phyloP scores from a whole-genome alignment of 768 basidiomycete species.

The Gelatoporia subvermispora region DNA sequence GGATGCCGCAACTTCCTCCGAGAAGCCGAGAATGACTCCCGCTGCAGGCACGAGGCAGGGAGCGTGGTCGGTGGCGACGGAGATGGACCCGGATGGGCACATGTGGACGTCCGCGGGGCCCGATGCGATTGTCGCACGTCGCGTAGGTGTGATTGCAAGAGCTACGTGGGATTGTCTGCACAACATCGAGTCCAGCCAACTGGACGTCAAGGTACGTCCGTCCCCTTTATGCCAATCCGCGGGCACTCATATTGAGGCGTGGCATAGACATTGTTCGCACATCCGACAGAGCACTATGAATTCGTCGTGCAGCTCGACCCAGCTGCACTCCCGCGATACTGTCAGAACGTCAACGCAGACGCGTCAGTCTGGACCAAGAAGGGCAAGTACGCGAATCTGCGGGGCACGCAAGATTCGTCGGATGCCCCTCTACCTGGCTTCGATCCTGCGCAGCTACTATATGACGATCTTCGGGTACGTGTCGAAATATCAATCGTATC shows the following conservation, averaged over 20 bases:
- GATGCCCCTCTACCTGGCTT: constrained; percentile 56
- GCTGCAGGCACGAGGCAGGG: constrained; percentile 35
- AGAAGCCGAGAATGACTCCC: constrained; percentile 18
- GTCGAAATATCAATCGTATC: no score
- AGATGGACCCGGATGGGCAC: constrained; percentile 65
- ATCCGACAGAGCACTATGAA: constrained; percentile 83
- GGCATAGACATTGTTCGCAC: constrained; percentile 73
- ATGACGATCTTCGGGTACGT: constrained; percentile 68
- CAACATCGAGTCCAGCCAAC: constrained; percentile 41
- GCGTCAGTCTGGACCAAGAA: constrained; percentile 39
- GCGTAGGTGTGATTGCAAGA: constrained; percentile 67
- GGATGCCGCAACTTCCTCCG: constrained; percentile 12
- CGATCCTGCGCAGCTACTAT: constrained; percentile 68
- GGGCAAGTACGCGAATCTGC: constrained; percentile 42
- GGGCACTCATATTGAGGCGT: not conserved
- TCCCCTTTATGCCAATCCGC: constrained; percentile 1
- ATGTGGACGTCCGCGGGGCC: constrained; percentile 74
- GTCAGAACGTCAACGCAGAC: constrained; percentile 62
- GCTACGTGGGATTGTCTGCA: constrained; percentile 65
- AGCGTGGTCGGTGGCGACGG: constrained; percentile 79
- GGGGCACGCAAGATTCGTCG: constrained; percentile 20
- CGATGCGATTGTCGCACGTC: constrained; percentile 64
- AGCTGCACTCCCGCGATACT: constrained; percentile 60
- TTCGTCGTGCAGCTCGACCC: constrained; percentile 75
- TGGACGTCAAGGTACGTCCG: constrained; percentile 55